These are phyloP conservation scores for Rhododendron ovatum DNA, from an alignment of 148 eudicot genomes.

Conservation along the genomic window DNA sequence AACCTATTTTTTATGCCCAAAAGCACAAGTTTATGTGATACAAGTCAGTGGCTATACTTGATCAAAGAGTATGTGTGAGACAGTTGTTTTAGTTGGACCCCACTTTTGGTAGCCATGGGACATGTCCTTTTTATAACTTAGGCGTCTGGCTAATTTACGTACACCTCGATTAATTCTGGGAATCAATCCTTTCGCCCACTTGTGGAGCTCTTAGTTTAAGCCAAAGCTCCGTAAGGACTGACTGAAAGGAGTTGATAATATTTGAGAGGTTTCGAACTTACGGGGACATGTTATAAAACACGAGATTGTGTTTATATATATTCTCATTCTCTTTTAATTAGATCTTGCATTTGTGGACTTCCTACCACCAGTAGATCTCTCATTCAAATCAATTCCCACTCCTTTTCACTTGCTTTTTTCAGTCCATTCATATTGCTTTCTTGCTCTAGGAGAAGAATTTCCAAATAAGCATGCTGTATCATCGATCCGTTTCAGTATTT, in stretches of 20 bases:
- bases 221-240: too few species aligned
- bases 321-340: slow-evolving; percentile 28
- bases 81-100: slow-evolving; percentile 57
- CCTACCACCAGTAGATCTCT: slow-evolving; percentile 37
- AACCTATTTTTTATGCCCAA: slow-evolving; percentile 34
- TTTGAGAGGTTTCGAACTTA: too few species aligned
- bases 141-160: too few species aligned
- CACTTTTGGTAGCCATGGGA: slow-evolving; percentile 38
- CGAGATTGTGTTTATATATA: slow-evolving; percentile 24
- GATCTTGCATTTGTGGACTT: slow-evolving; percentile 37
- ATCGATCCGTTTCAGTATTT: slow-evolving; percentile 34
- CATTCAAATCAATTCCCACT: slow-evolving; percentile 32
- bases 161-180: too few species aligned
- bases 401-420: not conserved
- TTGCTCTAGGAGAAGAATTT: slow-evolving; percentile 34
- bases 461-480: slow-evolving; percentile 51
- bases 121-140: slow-evolving; percentile 3
- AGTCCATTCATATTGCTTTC: slow-evolving; percentile 36
- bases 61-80: slow-evolving; percentile 46
- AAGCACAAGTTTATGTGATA: slow-evolving; percentile 45
- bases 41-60: slow-evolving; percentile 41
- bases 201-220: too few species aligned
- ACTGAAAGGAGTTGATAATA: too few species aligned
- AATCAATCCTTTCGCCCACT: too few species aligned
- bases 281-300: slow-evolving; percentile 9